These are phyloP conservation scores for Malassezia obtusa DNA, from an alignment of 1,284 basidiomycete species.

Conservation along the genomic window DNA sequence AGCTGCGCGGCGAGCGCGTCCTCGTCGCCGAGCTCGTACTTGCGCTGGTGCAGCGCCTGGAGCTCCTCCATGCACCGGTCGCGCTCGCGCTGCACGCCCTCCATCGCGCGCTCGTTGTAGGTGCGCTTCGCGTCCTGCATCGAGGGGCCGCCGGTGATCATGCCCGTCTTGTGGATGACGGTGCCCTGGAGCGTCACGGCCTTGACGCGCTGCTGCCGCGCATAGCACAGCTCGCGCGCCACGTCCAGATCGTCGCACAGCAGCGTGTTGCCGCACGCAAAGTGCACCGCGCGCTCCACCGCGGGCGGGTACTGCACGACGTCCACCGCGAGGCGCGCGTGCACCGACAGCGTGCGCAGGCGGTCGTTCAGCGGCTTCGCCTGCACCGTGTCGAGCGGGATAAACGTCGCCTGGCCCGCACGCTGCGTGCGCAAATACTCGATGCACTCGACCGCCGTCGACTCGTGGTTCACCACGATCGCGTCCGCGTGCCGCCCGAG, in stretches of 20 bases:
- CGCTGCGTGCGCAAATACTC: conserved; percentile 88
- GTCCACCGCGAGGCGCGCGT: conserved; percentile 85
- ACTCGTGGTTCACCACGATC: conserved; percentile 89
- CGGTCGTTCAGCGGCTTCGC: conserved; percentile 89
- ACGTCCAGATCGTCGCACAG: conserved; percentile 92
- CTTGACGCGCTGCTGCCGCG: conserved; percentile 89
- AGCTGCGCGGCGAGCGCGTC: conserved; percentile 69
- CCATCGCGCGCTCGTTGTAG: conserved; percentile 86
- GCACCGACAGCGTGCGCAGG: conserved; percentile 78
- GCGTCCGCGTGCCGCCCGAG: conserved; percentile 90
- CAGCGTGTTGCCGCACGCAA: conserved; percentile 86
- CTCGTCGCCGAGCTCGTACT: conserved; percentile 70
- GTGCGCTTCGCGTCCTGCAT: conserved; percentile 54
- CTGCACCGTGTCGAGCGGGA: conserved; percentile 91
- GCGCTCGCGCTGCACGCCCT: conserved; percentile 59
- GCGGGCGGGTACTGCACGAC: conserved; percentile 53
- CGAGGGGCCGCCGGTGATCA: conserved; percentile 81
- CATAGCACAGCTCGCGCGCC: conserved; percentile 80
- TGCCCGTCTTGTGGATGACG: conserved; percentile 89
- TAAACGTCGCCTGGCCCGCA: conserved; percentile 87
- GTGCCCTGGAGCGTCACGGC: conserved; percentile 95
- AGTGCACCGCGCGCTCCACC: conserved; percentile 79
- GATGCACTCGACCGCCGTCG: conserved; percentile 93
- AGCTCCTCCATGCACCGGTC: conserved; percentile 71
- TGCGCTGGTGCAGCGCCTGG: conserved; percentile 68